A percentile compares a stretch with the other conserved stretches of the same genome.
Conservation (phyloP, 176 grass and related monocot species). For the Poa annua region DNA sequence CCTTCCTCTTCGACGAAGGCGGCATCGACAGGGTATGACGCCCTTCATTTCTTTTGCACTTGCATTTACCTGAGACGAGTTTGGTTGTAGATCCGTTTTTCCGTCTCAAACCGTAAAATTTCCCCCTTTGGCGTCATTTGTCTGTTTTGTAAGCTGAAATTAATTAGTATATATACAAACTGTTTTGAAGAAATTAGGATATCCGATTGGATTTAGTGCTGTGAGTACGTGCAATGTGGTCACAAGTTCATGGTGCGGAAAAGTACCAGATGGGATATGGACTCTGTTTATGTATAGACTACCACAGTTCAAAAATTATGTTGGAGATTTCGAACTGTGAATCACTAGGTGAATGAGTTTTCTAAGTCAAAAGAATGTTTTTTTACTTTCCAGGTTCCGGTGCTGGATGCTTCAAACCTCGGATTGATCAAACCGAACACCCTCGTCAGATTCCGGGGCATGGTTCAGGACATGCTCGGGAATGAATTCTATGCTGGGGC, state of each 20-base stretch:
- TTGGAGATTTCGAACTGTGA: not conserved
- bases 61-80: too few species aligned
- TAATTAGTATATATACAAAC: not conserved
- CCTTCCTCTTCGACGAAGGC: slow-evolving; percentile 82
- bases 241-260: not conserved
- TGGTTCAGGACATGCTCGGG: slow-evolving; percentile 98
- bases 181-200: not conserved
- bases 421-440: slow-evolving; percentile 88
- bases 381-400: slow-evolving; percentile 58
- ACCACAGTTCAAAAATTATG: not conserved
- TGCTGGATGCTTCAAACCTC: slow-evolving; percentile 66
- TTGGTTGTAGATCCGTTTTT: not conserved
- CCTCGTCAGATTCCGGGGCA: slow-evolving; percentile 75
- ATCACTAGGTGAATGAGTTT: not conserved
- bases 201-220: not conserved
- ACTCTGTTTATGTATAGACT: not conserved
- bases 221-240: not conserved
- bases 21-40: slow-evolving; percentile 59
- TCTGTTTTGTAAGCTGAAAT: not conserved
- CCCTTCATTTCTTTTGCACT: not conserved
- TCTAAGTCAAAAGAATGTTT: not conserved
- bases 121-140: not conserved
- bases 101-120: not conserved
- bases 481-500: slow-evolving; percentile 87
- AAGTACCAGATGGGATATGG: not conserved